Conservation (phyloP, 2,329 filamentous ascomycete genomes). For the Harringtonia lauricola region DNA sequence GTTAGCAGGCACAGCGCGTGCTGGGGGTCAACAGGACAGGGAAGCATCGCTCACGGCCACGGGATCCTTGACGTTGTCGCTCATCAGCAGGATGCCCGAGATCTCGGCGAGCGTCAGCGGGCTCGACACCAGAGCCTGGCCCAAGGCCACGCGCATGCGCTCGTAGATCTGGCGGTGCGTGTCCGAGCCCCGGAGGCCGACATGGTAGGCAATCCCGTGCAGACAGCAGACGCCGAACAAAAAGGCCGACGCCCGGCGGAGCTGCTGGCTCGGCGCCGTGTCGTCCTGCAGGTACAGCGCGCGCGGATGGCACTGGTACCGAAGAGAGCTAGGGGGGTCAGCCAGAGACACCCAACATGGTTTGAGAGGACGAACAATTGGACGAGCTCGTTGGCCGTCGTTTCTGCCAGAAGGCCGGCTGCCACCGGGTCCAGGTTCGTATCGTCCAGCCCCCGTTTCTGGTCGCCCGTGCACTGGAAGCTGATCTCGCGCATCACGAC, state of each 20-base stretch:
- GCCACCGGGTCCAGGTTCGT: background rate
- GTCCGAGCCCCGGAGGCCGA: background rate
- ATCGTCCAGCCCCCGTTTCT: background rate
- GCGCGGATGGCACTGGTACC: background rate
- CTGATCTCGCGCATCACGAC: background rate
- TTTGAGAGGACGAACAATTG: background rate
- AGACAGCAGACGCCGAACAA: background rate
- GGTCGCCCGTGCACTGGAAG: background rate
- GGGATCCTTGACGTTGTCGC: background rate
- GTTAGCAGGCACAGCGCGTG: too few relatives aligned
- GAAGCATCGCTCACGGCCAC: slow-evolving; percentile 16
- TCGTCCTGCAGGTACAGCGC: background rate
- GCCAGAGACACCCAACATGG: background rate
- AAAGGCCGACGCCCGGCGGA: background rate
- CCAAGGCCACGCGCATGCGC: background rate
- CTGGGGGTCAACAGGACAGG: slow-evolving; percentile 29
- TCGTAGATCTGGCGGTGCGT: background rate
- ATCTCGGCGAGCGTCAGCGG: background rate
- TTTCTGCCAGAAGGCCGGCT: background rate
- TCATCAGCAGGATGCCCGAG: background rate
- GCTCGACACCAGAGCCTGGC: background rate
- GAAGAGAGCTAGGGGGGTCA: background rate
- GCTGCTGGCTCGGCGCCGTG: background rate
- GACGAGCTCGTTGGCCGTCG: background rate
- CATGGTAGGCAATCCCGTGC: background rate